Conservation (phyloP, 345 rosid species). For the Euphorbia lathyris region DNA sequence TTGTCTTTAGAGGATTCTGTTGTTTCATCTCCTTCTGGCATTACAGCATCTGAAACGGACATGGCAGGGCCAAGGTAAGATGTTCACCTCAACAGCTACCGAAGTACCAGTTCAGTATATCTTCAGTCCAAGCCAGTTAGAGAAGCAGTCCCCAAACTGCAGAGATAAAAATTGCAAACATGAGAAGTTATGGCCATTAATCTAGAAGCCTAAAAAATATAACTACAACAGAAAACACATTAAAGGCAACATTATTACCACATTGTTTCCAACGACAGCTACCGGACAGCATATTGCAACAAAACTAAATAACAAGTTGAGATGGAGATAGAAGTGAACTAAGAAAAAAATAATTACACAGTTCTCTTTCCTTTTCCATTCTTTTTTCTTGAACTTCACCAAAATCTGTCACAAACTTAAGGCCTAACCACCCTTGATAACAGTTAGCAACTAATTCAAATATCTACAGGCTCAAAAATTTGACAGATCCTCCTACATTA, state of each 20-base stretch:
- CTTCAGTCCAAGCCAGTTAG: neutral
- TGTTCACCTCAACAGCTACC: neutral
- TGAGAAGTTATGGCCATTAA: neutral
- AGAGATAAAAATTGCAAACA: neutral
- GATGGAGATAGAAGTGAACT: neutral
- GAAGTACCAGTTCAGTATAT: slow-evolving; percentile 5
- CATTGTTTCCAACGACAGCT: neutral
- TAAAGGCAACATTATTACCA: neutral
- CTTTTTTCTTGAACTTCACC: neutral
- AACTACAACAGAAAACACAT: neutral
- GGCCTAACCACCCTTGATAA: neutral
- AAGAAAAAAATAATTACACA: neutral
- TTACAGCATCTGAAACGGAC: slow-evolving; percentile 13
- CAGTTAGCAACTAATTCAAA: neutral
- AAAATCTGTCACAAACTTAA: neutral
- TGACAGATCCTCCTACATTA: neutral
- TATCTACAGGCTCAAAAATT: neutral
- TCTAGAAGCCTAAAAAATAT: neutral
- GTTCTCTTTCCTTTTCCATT: neutral
- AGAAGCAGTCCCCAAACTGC: neutral
- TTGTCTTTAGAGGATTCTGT: neutral
- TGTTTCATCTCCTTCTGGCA: neutral
- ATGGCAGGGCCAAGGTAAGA: neutral
- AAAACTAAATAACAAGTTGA: neutral
- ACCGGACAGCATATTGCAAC: neutral